Evolutionary conservation across 1,139 yeast genomes (phyloP), one percentile per base, ranked within the genome.

Genomic region (Scheffersomyces stambukii): DNA sequence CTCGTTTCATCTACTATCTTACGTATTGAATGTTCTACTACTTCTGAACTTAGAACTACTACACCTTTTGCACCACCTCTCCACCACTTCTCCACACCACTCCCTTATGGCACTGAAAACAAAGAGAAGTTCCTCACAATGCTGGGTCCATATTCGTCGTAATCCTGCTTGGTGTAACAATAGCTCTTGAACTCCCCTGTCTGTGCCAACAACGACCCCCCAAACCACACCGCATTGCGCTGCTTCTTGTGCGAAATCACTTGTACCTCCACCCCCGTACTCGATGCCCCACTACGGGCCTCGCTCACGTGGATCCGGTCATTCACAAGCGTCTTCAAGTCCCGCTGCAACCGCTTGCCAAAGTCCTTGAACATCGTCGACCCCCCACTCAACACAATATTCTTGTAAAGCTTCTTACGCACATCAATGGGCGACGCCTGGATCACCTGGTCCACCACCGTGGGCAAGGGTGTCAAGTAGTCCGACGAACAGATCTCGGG

Each of bases 211-310:
- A 93, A 68, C 13, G 96, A 84, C 41, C 98, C 99, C 45, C 99
- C 99, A 55, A 89, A 93, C 98, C 98, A 93, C 35, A 93, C 99
- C 6, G 99, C 99, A 51, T 91, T 86, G 54, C 96, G 76, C 66
- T 93, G 99, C 62, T 93, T 84, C 68, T 91, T 88, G 64, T 93
- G 99, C 15, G 95, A 79, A 44, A 93, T 89, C 39, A 93, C 99
- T 63, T 85, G 94, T 33, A 93, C 99, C 35, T 89, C 95, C 28
- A 93, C 91, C 52, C 98, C 98, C 19, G 95, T 84, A 29, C 94
- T 81, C 59, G 81, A 85, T 18, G 89, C 83, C 17, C 86, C 86
- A 46, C 91, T 80, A 38, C 79, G 63, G 45, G 68, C 65, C 60
- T 91, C 98, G 52, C 91, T 81, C 38, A 74, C 69, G 34, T 79